Evolutionary conservation across 441 rosid species (phyloP), one percentile per base, ranked within the genome.

Genomic region (Hura crepitans): DNA sequence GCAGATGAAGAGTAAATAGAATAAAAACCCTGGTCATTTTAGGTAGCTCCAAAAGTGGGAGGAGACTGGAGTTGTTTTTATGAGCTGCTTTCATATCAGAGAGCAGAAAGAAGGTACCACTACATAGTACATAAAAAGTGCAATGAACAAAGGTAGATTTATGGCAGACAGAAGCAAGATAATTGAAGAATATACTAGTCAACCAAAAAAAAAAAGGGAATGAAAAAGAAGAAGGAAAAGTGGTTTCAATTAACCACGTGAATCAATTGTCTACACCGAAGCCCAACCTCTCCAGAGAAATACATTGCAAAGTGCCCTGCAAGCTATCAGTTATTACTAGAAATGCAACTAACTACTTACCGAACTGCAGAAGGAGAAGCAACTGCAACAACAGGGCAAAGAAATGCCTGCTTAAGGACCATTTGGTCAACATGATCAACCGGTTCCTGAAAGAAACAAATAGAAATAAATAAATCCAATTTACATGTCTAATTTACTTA

Each of bases 291-390:
- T 33, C 27, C 13, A 35, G 10, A 10, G 61, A 11, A 51, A 22
- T 13, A 25, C 18, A 8, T 17, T 7, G 20, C 23, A 30, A 28
- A 65, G 27, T 27, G 23, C 51, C 49, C 18, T 18, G 15, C 20
- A 35, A 37, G 8, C 14, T 17, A 71, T 27, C 43, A 20, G 31
- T 12, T 14, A 37, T 17, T 23, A 25, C 31, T 37, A 57, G 30
- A 58, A 46, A 56, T 25, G 47, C 15, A 35, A 47, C 20, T 47
- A 55, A 43, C 45, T 45, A 73, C 85, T 63, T 73, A 92, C 99
- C 81, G 71, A 58, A 90, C 62, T 72, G 99, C 88, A 65, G 97
- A 94, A 78, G 97, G 99, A 64, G 99, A 94, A 77, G 93, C 99
- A 75, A 90, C 91, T 23, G 99, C 85, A 70, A 89, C 79, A 63